These are phyloP conservation scores for Suillus fuscotomentosus DNA, from an alignment of 768 basidiomycete species.

Conservation along the genomic window DNA sequence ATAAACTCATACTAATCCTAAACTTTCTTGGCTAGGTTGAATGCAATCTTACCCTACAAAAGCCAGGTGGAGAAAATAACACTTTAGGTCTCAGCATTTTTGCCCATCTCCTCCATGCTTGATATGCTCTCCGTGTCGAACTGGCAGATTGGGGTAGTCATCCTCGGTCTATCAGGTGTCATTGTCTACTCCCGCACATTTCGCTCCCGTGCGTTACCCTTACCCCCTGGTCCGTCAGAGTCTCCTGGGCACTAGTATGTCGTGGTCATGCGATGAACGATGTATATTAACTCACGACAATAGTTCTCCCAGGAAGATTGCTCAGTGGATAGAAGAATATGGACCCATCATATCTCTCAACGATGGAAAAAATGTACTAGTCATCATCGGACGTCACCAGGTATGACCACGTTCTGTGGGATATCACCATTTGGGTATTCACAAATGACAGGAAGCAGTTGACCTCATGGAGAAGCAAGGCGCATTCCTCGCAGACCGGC, in stretches of 20 bases:
- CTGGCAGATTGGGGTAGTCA: neutral
- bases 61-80: neutral
- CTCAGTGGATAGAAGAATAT: slow-evolving; percentile 10
- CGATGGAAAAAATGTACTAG: slow-evolving; percentile 3
- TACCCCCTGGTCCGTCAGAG: slow-evolving; percentile 9
- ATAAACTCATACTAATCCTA: no score
- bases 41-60: neutral
- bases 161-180: neutral
- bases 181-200: neutral
- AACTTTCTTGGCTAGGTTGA: no score
- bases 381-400: slow-evolving; percentile 10
- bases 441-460: slow-evolving; percentile 34
- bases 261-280: neutral
- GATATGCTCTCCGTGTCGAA: neutral
- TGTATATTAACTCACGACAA: neutral
- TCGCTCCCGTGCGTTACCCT: neutral
- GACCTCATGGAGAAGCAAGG: slow-evolving; percentile 65
- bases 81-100: neutral
- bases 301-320: slow-evolving; percentile 2
- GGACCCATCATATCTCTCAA: slow-evolving; percentile 9
- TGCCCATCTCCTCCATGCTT: neutral
- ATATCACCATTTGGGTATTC: slow-evolving; percentile 16
- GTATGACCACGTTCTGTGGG: slow-evolving; percentile 8
- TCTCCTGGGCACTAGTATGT: slow-evolving; percentile 7
- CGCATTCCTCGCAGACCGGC: slow-evolving; percentile 48